phyloP scores from a whole-genome alignment of 306 rosid genomes.

The Ceratonia siliqua region DNA sequence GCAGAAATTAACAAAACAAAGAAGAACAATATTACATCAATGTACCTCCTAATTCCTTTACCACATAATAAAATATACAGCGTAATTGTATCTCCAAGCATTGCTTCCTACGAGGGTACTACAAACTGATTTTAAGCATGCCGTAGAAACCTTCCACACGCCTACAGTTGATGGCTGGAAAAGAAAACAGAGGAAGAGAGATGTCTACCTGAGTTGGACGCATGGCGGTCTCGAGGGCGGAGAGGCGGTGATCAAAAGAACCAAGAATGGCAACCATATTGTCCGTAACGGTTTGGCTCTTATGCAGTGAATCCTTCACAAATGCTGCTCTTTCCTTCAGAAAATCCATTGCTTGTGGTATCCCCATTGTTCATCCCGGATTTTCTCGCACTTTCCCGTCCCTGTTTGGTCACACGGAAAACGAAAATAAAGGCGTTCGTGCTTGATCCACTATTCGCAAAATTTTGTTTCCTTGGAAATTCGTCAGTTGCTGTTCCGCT shows the following conservation, averaged over 20 bases:
- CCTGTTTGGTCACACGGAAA: constrained; percentile 35
- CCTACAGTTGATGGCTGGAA: background rate
- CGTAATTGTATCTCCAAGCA: background rate
- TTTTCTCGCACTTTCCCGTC: constrained; percentile 28
- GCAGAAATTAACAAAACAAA: background rate
- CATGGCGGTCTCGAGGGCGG: constrained; percentile 94
- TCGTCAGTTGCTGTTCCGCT: constrained; percentile 24
- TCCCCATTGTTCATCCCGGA: constrained; percentile 47
- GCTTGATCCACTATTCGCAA: constrained; percentile 7
- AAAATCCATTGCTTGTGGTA: constrained; percentile 62
- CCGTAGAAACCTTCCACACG: background rate
- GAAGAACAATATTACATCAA: background rate
- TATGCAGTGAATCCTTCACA: constrained; percentile 69
- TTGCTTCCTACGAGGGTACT: background rate
- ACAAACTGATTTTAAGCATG: background rate
- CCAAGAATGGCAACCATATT: constrained; percentile 91
- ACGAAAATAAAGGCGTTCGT: background rate
- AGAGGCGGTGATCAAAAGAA: constrained; percentile 93
- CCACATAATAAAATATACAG: background rate
- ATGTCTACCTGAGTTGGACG: constrained; percentile 87
- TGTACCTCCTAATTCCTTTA: background rate
- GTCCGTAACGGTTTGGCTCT: constrained; percentile 77
- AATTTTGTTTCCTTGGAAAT: background rate
- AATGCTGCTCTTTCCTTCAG: constrained; percentile 62
- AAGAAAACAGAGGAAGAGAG: background rate